These are phyloP conservation scores for Protomyces gravidus DNA, from an alignment of 1,139 yeast genomes.

Conservation along the genomic window DNA sequence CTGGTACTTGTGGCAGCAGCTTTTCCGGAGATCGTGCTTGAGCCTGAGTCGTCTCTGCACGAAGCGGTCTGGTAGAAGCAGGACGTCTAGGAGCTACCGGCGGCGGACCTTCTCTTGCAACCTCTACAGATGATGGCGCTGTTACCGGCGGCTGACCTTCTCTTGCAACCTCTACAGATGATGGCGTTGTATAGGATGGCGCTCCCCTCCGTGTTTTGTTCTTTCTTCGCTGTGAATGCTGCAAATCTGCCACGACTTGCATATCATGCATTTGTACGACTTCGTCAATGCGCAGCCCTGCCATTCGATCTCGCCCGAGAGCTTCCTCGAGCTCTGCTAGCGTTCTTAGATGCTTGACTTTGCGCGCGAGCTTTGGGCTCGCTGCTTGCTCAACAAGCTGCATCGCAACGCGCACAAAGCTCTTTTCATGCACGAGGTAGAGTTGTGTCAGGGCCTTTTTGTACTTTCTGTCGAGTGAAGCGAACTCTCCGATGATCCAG, in stretches of 20 bases:
- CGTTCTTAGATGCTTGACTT: constrained; percentile 45
- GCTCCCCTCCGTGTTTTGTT: constrained; percentile 1
- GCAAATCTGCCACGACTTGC: neutral
- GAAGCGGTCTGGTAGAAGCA: neutral
- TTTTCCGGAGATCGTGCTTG: too few relatives aligned
- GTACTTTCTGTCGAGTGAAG: constrained; percentile 58
- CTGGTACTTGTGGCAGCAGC: neutral
- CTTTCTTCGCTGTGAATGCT: neutral
- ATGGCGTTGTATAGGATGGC: neutral
- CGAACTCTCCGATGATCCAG: constrained; percentile 72
- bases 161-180: neutral
- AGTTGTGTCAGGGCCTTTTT: constrained; percentile 57
- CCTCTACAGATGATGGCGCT: neutral
- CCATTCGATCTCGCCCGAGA: constrained; percentile 64
- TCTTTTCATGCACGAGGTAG: constrained; percentile 83
- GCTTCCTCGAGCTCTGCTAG: constrained; percentile 50
- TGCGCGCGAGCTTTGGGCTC: constrained; percentile 17
- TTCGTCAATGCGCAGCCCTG: constrained; percentile 69
- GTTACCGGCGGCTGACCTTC: neutral
- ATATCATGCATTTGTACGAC: constrained; percentile 60
- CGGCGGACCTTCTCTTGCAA: neutral
- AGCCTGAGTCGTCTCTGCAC: neutral
- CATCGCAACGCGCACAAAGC: constrained; percentile 78
- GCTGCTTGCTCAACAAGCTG: constrained; percentile 46
- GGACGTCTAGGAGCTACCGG: neutral